Base-by-base conservation (phyloP, 2,329 filamentous ascomycete genomes). In the Zasmidium cellare region DNA sequence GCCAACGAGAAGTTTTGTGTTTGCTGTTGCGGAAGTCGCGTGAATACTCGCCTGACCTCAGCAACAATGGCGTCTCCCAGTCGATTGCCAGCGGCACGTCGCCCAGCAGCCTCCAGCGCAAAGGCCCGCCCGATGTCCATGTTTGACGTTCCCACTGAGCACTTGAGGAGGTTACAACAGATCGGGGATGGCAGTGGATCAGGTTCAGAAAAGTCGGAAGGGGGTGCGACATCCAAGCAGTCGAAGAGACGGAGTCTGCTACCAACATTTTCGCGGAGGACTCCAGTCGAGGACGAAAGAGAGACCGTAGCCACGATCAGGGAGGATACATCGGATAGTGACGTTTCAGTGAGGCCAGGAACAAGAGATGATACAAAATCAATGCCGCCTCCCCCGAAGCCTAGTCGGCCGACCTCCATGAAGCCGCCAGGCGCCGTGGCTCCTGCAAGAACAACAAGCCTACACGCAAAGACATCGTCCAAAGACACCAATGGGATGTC, bases 221-320 rank as follows among this genome's bases (percentile, higher is more conserved):
- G 35, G n/a, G 44, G 38, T 22, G 31, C 57, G n/a, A 58, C 56
- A 23, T 57, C 65, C 1, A 68, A 65, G 46, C 60, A 65, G 55
- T 57, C 60, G n/a, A 70, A 72, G 56, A 61, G 70, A 38, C 57
- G 68, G 28, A 72, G 69, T 54, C 57, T 72, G 48, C 62, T 72
- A 19, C 70, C 70, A 45, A 65, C 66, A 46, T 69, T 69, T 53
- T 60, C 63, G 23, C 60, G 66, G 45, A 67, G 65, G 46, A 38
- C 49, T 20, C 65, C 67, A 5, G 57, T 52, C 18, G 67, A 67
- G 12, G 60, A 59, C 12, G 52, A 60, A 31, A 58, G 60, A 45
- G 60, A 63, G 38, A 41, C 53, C n/a, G 53, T 51, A 28, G 55
- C 50, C 16, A 47, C 35, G 38, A 65, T 65, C 41, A 55, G 51